Conservation (phyloP, 169 alveolate species). For the Cystoisospora suis region DNA sequence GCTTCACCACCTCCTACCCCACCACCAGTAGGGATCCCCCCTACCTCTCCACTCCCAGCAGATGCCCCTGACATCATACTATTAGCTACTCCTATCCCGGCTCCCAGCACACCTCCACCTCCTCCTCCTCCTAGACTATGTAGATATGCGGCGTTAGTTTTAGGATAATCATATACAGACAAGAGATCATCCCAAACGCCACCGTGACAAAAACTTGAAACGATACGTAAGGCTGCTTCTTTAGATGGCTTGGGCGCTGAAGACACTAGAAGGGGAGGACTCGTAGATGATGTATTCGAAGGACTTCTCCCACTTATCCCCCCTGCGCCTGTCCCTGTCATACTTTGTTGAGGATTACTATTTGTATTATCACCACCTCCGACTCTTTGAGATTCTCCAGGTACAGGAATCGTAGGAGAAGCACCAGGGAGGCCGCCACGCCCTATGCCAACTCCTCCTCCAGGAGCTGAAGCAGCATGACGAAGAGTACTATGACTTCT, state of each 20-base stretch:
- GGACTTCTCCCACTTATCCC: not conserved
- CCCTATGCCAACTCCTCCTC: not conserved
- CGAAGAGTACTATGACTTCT: not conserved
- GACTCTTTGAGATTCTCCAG: not conserved
- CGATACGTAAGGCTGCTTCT: conserved; percentile 64
- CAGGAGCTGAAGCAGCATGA: not conserved
- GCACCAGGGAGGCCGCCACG: not conserved
- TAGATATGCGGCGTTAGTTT: conserved; percentile 63
- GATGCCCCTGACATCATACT: conserved; percentile 8
- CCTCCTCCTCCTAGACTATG: conserved; percentile 39
- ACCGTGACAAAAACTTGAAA: conserved; percentile 76
- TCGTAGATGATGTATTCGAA: not conserved
- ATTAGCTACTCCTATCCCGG: not conserved
- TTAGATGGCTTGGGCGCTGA: conserved; percentile 53
- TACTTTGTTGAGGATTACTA: too few relatives aligned
- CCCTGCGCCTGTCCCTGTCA: not conserved
- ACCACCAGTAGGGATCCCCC: not conserved
- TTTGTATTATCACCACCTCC: too few relatives aligned
- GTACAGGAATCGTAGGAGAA: too few relatives aligned
- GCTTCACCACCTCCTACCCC: conserved; percentile 32
- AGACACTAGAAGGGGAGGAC: conserved; percentile 38
- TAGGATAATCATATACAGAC: conserved; percentile 79
- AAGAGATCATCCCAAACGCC: conserved; percentile 87
- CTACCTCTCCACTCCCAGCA: conserved; percentile 49
- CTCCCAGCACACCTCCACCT: not conserved